phyloP scores from a whole-genome alignment of 768 basidiomycete species.

The Lentinula edodes region DNA sequence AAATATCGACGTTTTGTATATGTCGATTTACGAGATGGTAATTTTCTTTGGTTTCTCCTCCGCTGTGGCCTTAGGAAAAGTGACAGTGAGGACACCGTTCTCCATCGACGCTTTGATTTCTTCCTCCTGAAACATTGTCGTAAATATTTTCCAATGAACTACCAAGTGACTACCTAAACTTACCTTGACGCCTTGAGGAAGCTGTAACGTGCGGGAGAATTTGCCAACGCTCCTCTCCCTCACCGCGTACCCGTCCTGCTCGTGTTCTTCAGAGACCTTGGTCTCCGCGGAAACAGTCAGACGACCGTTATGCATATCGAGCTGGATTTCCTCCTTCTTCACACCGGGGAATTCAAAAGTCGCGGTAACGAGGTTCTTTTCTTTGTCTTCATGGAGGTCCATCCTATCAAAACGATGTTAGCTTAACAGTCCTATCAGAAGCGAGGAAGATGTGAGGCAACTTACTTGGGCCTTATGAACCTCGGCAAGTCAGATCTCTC shows the following conservation, averaged over 20 bases:
- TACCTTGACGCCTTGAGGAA: constrained; percentile 52
- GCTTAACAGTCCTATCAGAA: neutral
- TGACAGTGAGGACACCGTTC: constrained; percentile 43
- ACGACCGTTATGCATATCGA: constrained; percentile 47
- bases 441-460: neutral
- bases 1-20: too few relatives aligned
- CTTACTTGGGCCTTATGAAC: constrained; percentile 27
- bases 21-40: constrained; percentile 22
- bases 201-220: constrained; percentile 41
- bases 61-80: constrained; percentile 44
- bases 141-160: neutral
- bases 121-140: constrained; percentile 17
- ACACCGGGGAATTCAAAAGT: constrained; percentile 58
- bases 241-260: constrained; percentile 36
- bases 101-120: constrained; percentile 43
- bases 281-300: constrained; percentile 51
- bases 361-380: constrained; percentile 49
- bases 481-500: constrained; percentile 7
- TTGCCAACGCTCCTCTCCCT: constrained; percentile 48
- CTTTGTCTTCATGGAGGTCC: constrained; percentile 49
- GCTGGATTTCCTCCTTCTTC: constrained; percentile 44
- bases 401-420: constrained; percentile 29
- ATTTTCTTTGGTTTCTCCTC: constrained; percentile 30
- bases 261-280: constrained; percentile 27
- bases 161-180: constrained; percentile 12